A percentile compares a stretch with the other conserved stretches of the same genome.
Conservation (phyloP, 805 yeast species). For the Wickerhamiella slavikovae region DNA sequence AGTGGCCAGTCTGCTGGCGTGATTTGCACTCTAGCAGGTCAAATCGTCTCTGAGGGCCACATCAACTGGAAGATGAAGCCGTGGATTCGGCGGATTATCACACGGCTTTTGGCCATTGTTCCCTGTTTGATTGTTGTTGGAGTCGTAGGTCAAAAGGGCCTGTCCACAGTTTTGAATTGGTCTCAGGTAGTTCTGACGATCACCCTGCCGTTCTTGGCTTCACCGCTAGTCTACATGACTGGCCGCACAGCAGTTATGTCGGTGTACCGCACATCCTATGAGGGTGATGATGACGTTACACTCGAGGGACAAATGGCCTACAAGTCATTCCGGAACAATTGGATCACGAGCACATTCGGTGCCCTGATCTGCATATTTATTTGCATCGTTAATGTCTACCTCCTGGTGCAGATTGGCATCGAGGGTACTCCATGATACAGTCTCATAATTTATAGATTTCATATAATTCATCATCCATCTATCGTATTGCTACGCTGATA, state of each 20-base stretch:
- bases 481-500: no score
- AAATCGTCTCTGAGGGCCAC: constrained; percentile 82
- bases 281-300: neutral
- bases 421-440: constrained; percentile 1
- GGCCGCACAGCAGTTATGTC: constrained; percentile 48
- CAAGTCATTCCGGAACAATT: constrained; percentile 29
- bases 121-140: constrained; percentile 64
- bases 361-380: constrained; percentile 50
- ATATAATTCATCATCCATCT: neutral
- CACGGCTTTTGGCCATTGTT: constrained; percentile 56
- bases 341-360: constrained; percentile 33
- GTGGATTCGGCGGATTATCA: constrained; percentile 57
- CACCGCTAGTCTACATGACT: constrained; percentile 73
- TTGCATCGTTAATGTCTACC: constrained; percentile 47
- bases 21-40: constrained; percentile 85
- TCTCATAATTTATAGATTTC: neutral
- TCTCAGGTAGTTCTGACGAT: constrained; percentile 72
- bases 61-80: constrained; percentile 64
- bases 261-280: constrained; percentile 7
- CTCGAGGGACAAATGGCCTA: constrained; percentile 3
- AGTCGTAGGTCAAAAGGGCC: constrained; percentile 52
- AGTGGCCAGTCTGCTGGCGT: constrained; percentile 87
- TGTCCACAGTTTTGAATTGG: constrained; percentile 54
- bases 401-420: constrained; percentile 27
- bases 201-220: constrained; percentile 62